These are phyloP conservation scores for Aspergillus tanneri DNA, from an alignment of 2,329 filamentous ascomycete species.

Conservation along the genomic window DNA sequence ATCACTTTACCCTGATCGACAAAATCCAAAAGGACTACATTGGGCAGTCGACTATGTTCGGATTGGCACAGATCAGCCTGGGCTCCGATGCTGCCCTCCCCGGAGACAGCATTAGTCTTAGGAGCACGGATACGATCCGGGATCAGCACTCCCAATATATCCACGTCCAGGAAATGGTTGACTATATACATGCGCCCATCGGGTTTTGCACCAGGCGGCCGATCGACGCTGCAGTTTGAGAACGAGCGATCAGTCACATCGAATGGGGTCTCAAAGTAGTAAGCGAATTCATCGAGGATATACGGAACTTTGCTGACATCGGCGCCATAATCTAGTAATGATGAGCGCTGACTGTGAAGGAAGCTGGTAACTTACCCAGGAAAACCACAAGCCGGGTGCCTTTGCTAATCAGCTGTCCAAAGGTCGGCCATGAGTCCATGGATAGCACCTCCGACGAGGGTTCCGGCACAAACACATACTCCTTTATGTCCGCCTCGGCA, in stretches of 20 bases:
- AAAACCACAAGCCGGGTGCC: conserved; percentile 48
- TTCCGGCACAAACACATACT: conserved; percentile 40
- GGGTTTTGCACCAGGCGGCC: conserved; percentile 39
- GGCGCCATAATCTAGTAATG: conserved; percentile 40
- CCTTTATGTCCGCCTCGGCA: conserved; percentile 29
- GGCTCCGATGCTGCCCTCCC: conserved; percentile 45
- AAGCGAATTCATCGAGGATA: conserved; percentile 45
- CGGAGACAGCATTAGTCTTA: conserved; percentile 46
- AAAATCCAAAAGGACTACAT: conserved; percentile 48
- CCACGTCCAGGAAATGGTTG: conserved; percentile 50
- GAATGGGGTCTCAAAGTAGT: conserved; percentile 50
- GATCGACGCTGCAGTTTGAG: conserved; percentile 45
- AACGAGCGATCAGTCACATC: conserved; percentile 44
- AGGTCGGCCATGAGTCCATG: conserved; percentile 44
- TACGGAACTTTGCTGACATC: conserved; percentile 41
- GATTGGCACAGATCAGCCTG: conserved; percentile 42
- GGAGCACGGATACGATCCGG: conserved; percentile 42
- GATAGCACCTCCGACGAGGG: conserved; percentile 29
- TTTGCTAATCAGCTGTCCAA: conserved; percentile 41
- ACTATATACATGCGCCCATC: conserved; percentile 48
- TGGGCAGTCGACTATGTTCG: conserved; percentile 41
- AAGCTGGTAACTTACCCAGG: conserved; percentile 31
- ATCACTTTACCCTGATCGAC: conserved; percentile 48
- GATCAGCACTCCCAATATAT: conserved; percentile 43
- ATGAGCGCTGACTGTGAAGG: background rate